Evolutionary conservation across 345 rosid genomes (phyloP), one percentile per base, ranked within the genome.

Genomic region (Kandelia obovata): DNA sequence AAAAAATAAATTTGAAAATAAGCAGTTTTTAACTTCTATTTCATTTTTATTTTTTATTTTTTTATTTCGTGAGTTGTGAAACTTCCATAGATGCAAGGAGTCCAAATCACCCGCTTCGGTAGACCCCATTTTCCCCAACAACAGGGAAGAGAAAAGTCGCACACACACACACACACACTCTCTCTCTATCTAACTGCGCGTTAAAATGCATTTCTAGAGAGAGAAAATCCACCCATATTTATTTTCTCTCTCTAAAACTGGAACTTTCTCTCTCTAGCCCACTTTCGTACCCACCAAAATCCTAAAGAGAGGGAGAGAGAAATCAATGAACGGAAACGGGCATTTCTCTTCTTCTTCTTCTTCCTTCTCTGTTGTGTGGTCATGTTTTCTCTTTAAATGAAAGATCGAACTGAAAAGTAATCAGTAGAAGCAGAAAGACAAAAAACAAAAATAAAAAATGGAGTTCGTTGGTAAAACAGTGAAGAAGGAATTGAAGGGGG

Each of bases 391-490:
- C 49, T 34, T 9, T 15, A 2, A 43, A 43, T 43, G 49, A 43
- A 43, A 43, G 60, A 51, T 70, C 70, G 16, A 61, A 51, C 46
- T 20, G 20, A 34, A 26, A n/a, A 65, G 56, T 26, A 52, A 39
- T 62, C 68, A 65, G 73, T 21, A 62, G 27, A 53, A 20, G 11
- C 7, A 20, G 1, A 0, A 46, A 4, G 52, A 1, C 20, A 9
- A 15, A 53, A 53, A 8, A 31, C 4, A 31, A 31, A 31, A 28
- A 28, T 28, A 28, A 5, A 31, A 21, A 28, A 87, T 87, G 92
- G 92, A 90, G 71, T 87, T 80, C 57, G 78, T 88, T n/a, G 96
- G 95, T 26, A 80, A 83, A 83, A 66, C 69, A 56, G 85, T 90
- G 64, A 72, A 70, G 86, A 89, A 84, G 71, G 86, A 69, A 70